These are phyloP conservation scores for Talaromyces islandicus DNA, from an alignment of 2,329 filamentous ascomycete species.

Conservation along the genomic window DNA sequence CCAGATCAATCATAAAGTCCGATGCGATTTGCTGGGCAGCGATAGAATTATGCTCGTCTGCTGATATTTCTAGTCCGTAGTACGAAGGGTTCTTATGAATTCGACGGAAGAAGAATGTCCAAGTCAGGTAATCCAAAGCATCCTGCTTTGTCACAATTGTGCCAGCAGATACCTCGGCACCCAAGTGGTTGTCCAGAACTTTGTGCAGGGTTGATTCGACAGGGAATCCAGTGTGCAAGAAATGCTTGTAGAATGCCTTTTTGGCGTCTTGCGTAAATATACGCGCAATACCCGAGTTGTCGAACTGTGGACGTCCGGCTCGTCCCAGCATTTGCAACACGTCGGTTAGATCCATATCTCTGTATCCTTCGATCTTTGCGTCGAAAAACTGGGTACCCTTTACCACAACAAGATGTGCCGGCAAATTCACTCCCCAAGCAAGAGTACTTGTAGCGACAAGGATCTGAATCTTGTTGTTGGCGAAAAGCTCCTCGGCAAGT, in stretches of 20 bases:
- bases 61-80: conserved; percentile 89
- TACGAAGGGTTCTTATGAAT: conserved; percentile 98
- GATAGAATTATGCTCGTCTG: conserved; percentile 84
- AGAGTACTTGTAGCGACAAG: conserved; percentile 92
- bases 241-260: conserved; percentile 99
- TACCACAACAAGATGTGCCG: conserved; percentile 92
- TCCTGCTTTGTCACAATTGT: conserved; percentile 94
- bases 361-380: conserved; percentile 94
- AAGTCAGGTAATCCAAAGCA: conserved; percentile 93
- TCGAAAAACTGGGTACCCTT: conserved; percentile 99
- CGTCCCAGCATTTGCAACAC: conserved; percentile 96
- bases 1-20: conserved; percentile 89
- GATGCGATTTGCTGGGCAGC: conserved; percentile 82
- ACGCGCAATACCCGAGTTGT: conserved; percentile 87
- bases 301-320: conserved; percentile 92
- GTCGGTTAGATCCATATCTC: conserved; percentile 97
- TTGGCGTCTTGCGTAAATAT: conserved; percentile 98
- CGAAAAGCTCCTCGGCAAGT: conserved; percentile 86
- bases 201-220: conserved; percentile 96
- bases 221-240: conserved; percentile 94
- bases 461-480: conserved; percentile 97
- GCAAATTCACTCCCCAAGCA: conserved; percentile 96
- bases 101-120: conserved; percentile 98
- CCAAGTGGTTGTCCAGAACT: conserved; percentile 92
- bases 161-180: conserved; percentile 87